Evolutionary conservation across 805 yeast genomes (phyloP).

Genomic region (Candida tibetensis): DNA sequence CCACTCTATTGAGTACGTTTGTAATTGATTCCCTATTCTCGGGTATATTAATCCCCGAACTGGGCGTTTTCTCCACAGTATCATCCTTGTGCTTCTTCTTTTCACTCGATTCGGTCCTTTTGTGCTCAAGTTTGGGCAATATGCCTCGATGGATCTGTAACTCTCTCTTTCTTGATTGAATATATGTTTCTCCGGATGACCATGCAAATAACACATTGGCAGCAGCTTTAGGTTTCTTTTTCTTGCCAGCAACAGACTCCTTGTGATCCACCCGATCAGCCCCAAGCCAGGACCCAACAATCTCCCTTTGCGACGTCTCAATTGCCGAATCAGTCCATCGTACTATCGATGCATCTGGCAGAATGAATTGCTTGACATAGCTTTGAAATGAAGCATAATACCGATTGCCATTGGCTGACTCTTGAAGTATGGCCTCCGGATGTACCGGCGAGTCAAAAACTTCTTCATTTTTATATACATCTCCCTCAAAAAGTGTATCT

Average conservation of each 20-base stretch:
- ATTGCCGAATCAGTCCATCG: constrained; percentile 33
- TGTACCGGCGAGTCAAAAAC: constrained; percentile 14
- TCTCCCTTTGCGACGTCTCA: constrained; percentile 16
- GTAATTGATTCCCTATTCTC: constrained; percentile 15
- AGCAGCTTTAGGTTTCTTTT: constrained; percentile 8
- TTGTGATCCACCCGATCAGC: constrained; percentile 10
- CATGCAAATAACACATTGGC: constrained; percentile 40
- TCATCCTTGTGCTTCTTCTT: not conserved
- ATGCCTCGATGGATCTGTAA: constrained; percentile 12
- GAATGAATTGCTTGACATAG: constrained; percentile 32
- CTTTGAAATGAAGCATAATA: constrained; percentile 34
- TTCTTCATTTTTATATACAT: no score
- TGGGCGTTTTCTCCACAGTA: not conserved
- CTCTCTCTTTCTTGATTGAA: constrained; percentile 30
- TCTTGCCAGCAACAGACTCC: not conserved
- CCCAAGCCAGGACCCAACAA: constrained; percentile 25
- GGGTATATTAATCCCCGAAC: constrained; percentile 13
- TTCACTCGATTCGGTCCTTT: not conserved
- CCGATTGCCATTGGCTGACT: constrained; percentile 25
- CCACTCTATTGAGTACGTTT: constrained; percentile 24
- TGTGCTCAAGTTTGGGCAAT: constrained; percentile 3
- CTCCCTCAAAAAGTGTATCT: no score
- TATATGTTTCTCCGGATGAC: constrained; percentile 42
- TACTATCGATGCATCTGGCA: constrained; percentile 15
- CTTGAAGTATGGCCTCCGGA: constrained; percentile 36